Conservation (phyloP, 148 eudicot genomes). For the Mesembryanthemum crystallinum region DNA sequence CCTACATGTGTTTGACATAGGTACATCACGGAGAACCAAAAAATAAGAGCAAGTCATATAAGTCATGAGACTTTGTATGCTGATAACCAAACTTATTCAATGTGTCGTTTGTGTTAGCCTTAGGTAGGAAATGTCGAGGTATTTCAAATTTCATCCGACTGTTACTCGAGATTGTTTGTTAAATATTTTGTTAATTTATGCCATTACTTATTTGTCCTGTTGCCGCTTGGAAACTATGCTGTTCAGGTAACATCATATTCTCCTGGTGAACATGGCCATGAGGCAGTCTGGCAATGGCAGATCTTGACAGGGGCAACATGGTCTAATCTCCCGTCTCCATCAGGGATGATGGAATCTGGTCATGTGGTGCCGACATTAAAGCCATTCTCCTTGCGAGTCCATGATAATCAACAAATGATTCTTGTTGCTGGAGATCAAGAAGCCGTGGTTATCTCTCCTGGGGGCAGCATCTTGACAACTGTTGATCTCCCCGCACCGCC, state of each 20-base stretch:
- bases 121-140: no score
- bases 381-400: slow-evolving; percentile 62
- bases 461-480: slow-evolving; percentile 66
- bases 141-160: no score
- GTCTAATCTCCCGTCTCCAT: slow-evolving; percentile 97
- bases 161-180: no score
- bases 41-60: not conserved
- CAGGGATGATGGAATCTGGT: slow-evolving; percentile 81
- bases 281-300: slow-evolving; percentile 98
- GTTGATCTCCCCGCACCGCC: slow-evolving; percentile 86
- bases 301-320: slow-evolving; percentile 84
- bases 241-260: slow-evolving; percentile 86
- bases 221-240: not conserved
- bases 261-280: slow-evolving; percentile 84
- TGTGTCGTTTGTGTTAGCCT: no score
- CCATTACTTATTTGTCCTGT: not conserved
- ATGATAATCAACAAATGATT: slow-evolving; percentile 70
- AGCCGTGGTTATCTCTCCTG: slow-evolving; percentile 74
- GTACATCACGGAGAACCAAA: not conserved
- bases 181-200: not conserved
- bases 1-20: not conserved
- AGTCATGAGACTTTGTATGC: not conserved
- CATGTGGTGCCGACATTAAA: slow-evolving; percentile 79
- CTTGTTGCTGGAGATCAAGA: slow-evolving; percentile 93
- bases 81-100: not conserved